Evolutionary conservation across 139 green algal species (phyloP), one percentile per base, ranked within the genome.

Genomic region (Zygnema circumcarinatum): DNA sequence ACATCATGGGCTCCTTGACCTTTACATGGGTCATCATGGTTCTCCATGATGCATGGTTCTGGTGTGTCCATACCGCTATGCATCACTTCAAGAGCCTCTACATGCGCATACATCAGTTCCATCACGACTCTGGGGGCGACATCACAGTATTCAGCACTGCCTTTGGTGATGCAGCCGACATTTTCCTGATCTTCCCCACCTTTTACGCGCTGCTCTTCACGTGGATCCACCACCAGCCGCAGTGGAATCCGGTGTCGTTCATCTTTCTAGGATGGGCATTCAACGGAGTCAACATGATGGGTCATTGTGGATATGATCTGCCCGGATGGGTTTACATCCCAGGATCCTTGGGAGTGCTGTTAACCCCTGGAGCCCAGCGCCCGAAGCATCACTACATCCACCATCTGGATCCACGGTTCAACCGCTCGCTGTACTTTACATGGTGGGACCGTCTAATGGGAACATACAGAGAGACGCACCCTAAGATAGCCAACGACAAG

Each of bases 401-500:
- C 81, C 81, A 87, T 47, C 67, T 87, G 21, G 81, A 87, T 38
- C 81, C 81, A 31, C 81, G 81, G 7, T 87, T 69, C 72, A 87
- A 87, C 67, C 67, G 81, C 21, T 87, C 81, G 38, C 81, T 87
- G 25, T 87, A 87, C 38, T 87, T 87, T 72, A 87, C 79, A 33
- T 85, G 79, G 79, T 85, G 79, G 79, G 79, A 85, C 2, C 39
- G 79, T n/a, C 22, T 75, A 31, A 62, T 38, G 29, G 79, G 79
- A 1, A 85, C 79, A 25, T 85, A 67, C 41, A 32, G 35, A 1
- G 76, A 81, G 25, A 25, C 25, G 25, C 54, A 72, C 54, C 54
- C 54, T 72, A 72, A 72, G 54, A 72, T 72, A n/a, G n/a, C n/a
- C n/a, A n/a, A n/a, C n/a, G n/a, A n/a, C n/a, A n/a, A n/a, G n/a